Percentiles rank a stretch among this genome's conserved stretches.
These are phyloP conservation scores for Metschnikowia anglica DNA, from an alignment of 805 yeast species.

Conservation along the genomic window DNA sequence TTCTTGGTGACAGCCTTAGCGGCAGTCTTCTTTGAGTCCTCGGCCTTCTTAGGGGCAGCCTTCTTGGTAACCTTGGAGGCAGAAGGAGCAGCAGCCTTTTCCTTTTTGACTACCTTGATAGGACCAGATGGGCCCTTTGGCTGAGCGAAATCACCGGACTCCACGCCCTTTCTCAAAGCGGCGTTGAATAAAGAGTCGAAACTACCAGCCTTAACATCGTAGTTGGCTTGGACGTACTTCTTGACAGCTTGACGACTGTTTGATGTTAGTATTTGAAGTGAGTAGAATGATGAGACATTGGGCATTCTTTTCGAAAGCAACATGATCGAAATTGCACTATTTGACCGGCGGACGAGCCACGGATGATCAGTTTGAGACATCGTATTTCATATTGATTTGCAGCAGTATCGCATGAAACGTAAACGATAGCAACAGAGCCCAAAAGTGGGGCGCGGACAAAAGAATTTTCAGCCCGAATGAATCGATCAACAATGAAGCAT, in stretches of 20 bases:
- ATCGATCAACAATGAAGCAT: too few relatives aligned
- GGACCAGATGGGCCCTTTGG: slow-evolving; percentile 93
- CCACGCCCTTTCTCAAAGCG: slow-evolving; percentile 80
- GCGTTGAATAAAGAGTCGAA: slow-evolving; percentile 75
- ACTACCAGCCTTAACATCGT: slow-evolving; percentile 55
- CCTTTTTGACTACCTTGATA: slow-evolving; percentile 59
- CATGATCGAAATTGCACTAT: background rate
- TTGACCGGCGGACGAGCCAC: too few relatives aligned
- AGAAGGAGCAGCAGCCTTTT: slow-evolving; percentile 12
- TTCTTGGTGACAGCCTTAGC: slow-evolving; percentile 6
- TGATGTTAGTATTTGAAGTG: slow-evolving; percentile 21
- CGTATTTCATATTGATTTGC: too few relatives aligned
- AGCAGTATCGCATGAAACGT: too few relatives aligned
- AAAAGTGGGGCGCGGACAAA: too few relatives aligned
- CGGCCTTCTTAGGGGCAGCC: slow-evolving; percentile 11
- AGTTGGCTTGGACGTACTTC: slow-evolving; percentile 70
- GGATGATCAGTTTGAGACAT: too few relatives aligned
- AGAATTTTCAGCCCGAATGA: too few relatives aligned
- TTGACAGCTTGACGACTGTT: slow-evolving; percentile 80
- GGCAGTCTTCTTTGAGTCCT: slow-evolving; percentile 10
- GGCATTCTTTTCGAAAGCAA: background rate
- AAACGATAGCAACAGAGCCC: too few relatives aligned
- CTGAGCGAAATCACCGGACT: slow-evolving; percentile 70
- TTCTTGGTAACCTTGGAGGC: slow-evolving; percentile 11
- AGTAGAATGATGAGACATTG: background rate